A percentile compares a stretch with the other conserved stretches of the same genome.
Conservation (phyloP, 2,329 filamentous ascomycete species). For the Lachnellula willkommii region DNA sequence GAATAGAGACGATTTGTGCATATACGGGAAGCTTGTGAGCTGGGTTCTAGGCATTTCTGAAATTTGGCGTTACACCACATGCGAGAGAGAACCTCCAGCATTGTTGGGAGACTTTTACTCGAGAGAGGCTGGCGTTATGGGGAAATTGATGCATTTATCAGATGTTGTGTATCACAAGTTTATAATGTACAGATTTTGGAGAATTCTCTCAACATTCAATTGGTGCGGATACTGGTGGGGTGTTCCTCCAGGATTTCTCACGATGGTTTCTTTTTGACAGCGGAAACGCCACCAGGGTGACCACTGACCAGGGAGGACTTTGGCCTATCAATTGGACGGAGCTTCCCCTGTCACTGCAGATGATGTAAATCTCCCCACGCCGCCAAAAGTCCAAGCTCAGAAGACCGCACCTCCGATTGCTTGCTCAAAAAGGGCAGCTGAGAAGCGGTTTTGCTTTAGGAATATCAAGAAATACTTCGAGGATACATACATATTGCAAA, state of each 20-base stretch:
- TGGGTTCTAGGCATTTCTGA: conserved; percentile 5
- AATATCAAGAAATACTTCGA: neutral
- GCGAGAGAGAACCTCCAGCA: neutral
- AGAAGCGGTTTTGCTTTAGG: neutral
- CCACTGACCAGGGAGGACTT: neutral
- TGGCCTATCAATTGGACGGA: conserved; percentile 4
- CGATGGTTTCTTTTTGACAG: neutral
- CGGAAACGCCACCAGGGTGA: neutral
- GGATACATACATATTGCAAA: neutral
- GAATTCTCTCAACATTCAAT: neutral
- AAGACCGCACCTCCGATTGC: neutral
- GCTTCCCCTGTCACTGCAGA: neutral
- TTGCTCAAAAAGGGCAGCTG: neutral
- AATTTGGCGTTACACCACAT: conserved; percentile 8
- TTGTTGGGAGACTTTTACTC: neutral
- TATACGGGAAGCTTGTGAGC: conserved; percentile 7
- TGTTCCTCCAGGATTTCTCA: neutral
- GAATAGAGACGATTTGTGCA: conserved; percentile 16
- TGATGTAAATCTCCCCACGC: conserved; percentile 2
- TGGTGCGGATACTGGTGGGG: conserved; percentile 7
- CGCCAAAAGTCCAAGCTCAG: neutral
- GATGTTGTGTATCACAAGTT: conserved; percentile 17
- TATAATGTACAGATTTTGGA: conserved; percentile 8
- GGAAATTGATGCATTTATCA: conserved; percentile 9
- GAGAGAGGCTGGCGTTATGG: conserved; percentile 14